Base-by-base conservation (phyloP, 1,284 basidiomycete species). In the Leccinum cinnamomeum region DNA sequence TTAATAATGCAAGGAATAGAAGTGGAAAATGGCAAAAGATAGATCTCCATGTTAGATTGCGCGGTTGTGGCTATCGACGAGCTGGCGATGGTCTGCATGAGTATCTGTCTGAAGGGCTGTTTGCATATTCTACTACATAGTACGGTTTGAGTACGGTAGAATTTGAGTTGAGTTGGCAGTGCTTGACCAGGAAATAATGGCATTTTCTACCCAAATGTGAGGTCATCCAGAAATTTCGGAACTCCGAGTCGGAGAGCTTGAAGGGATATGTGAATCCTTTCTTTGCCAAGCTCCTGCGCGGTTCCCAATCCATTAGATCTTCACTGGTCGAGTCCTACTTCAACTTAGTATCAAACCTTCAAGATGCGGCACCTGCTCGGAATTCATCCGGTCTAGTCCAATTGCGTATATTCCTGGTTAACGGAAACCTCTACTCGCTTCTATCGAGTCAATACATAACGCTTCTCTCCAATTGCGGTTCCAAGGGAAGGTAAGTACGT, bases 1-100 rank as follows among this genome's bases (percentile, higher is more conserved):
- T 33, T 59, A 60, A 53, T 62, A 46, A n/a, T 53, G 25, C 25
- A 53, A 30, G 35, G 25, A 16, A 58, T 48, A 14, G 23, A 30
- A 48, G 53, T 61, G 56, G 48, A 53, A 35, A 54, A 68, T 35
- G 10, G 44, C 62, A 48, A 54, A 41, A 56, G 48, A 62, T 23
- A 54, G 51, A 39, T 44, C 12, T 33, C 6, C 55, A 51, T 41
- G 39, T 48, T 33, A 23, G 41, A 37, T 37, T 30, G 30, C 39
- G 28, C 23, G 23, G 33, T 20, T 53, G 23, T 46, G 18, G 18
- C n/a, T 30, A 55, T 54, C 51, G 4, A 35, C 11, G 33, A 57
- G 46, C 18, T 11, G 50, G 8, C 39, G 35, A 48, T 20, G 5
- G 16, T 56, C 51, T 61, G 14, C 10, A 23, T 16, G 37, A 16